These are phyloP conservation scores for Debaryomyces coudertii DNA, from an alignment of 1,139 yeast species.

Conservation along the genomic window DNA sequence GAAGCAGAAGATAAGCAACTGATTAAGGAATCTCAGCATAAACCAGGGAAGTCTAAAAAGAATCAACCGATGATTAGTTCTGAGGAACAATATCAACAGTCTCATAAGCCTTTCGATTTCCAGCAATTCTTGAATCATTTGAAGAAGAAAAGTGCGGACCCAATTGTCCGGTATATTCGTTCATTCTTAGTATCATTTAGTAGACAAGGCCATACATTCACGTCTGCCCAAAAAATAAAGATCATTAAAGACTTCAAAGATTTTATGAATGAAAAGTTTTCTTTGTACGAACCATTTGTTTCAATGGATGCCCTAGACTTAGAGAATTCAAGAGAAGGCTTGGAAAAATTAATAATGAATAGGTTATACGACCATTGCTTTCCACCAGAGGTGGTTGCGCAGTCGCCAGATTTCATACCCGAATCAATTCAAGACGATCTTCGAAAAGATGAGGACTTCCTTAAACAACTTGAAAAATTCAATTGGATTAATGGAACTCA, in stretches of 20 bases:
- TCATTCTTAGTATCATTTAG: constrained; percentile 78
- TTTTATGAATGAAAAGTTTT: constrained; percentile 71
- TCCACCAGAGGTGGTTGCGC: constrained; percentile 67
- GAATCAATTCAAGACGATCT: constrained; percentile 54
- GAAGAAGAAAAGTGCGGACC: constrained; percentile 79
- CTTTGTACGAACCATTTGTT: constrained; percentile 72
- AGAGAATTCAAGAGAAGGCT: constrained; percentile 83
- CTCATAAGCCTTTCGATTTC: constrained; percentile 72
- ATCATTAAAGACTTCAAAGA: constrained; percentile 71
- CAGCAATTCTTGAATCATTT: constrained; percentile 76
- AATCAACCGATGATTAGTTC: constrained; percentile 21
- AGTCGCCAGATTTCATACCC: constrained; percentile 47
- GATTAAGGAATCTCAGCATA: neutral
- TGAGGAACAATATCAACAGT: constrained; percentile 39
- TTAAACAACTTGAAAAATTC: constrained; percentile 62
- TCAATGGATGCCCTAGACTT: constrained; percentile 60
- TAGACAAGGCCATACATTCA: constrained; percentile 63
- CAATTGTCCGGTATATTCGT: constrained; percentile 81
- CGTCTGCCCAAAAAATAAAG: constrained; percentile 75
- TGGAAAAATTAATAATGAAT: constrained; percentile 91
- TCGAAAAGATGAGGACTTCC: constrained; percentile 58
- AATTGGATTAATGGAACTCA: constrained; percentile 80
- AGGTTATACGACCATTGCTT: constrained; percentile 77
- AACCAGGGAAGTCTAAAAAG: constrained; percentile 4
- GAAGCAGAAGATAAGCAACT: neutral